Evolutionary conservation across 768 basidiomycete species (phyloP).

Genomic region (Holtermanniella nyarrowii): DNA sequence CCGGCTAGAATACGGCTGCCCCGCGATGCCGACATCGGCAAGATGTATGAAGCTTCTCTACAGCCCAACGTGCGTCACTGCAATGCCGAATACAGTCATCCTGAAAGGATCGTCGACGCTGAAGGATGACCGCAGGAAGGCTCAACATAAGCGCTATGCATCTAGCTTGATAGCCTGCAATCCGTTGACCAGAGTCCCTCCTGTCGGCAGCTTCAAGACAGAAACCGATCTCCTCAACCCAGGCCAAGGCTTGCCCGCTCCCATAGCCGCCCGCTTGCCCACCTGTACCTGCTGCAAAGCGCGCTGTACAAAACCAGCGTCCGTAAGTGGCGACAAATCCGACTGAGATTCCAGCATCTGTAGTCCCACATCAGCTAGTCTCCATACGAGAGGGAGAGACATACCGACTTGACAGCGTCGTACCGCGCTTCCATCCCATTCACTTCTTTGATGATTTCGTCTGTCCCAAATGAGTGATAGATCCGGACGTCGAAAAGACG

Average conservation of each 20-base stretch:
- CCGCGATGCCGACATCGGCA: too few relatives aligned
- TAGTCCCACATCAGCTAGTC: not conserved
- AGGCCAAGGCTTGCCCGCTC: conserved; percentile 64
- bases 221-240: conserved; percentile 61
- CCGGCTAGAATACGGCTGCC: too few relatives aligned
- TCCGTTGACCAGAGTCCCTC: conserved; percentile 2
- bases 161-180: conserved; percentile 1
- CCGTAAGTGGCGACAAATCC: conserved; percentile 80
- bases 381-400: conserved; percentile 18
- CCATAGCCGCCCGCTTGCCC: not conserved
- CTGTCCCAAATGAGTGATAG: conserved; percentile 63
- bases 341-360: conserved; percentile 40
- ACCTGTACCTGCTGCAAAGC: conserved; percentile 12
- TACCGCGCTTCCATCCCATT: conserved; percentile 89
- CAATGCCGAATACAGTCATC: too few relatives aligned
- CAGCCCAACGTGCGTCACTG: too few relatives aligned
- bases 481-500: conserved; percentile 77
- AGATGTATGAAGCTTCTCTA: too few relatives aligned
- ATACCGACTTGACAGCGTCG: conserved; percentile 63
- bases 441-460: conserved; percentile 60
- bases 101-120: too few relatives aligned
- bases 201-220: conserved; percentile 37
- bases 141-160: not conserved
- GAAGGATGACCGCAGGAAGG: too few relatives aligned
- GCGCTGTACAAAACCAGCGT: conserved; percentile 60